Evolutionary conservation across 306 rosid species (phyloP).

Genomic region (Herpetospermum pedunculosum): DNA sequence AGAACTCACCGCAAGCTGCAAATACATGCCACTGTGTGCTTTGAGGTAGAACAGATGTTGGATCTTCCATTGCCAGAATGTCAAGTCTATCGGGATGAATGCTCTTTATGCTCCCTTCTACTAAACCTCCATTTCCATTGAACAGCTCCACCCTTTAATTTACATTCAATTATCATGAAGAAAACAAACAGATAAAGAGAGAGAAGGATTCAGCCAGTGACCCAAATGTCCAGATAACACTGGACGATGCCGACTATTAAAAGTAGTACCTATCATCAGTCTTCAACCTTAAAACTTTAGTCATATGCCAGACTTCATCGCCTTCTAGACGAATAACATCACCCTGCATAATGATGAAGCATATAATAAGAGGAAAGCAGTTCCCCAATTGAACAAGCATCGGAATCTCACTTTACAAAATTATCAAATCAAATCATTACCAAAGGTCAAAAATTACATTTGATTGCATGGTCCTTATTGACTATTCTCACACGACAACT

Average conservation of each 20-base stretch:
- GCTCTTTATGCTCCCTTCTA: constrained; percentile 61
- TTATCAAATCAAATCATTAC: neutral
- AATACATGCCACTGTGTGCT: constrained; percentile 61
- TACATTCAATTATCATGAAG: neutral
- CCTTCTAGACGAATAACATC: constrained; percentile 51
- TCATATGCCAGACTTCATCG: constrained; percentile 94
- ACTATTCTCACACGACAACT: too few relatives aligned
- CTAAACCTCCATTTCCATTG: constrained; percentile 77
- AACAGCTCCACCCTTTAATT: constrained; percentile 82
- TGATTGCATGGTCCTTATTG: too few relatives aligned
- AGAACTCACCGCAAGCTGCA: constrained; percentile 63
- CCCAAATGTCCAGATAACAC: neutral
- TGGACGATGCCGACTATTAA: neutral
- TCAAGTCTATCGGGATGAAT: constrained; percentile 50
- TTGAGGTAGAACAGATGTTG: constrained; percentile 41
- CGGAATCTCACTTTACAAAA: neutral
- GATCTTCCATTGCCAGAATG: constrained; percentile 63
- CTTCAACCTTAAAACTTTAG: constrained; percentile 69
- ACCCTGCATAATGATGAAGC: constrained; percentile 39
- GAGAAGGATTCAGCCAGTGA: neutral
- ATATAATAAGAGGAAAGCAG: neutral
- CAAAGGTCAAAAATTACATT: neutral
- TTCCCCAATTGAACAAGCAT: neutral
- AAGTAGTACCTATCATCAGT: constrained; percentile 52
- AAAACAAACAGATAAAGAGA: neutral